Conservation (phyloP, 2,329 filamentous ascomycete genomes). For the Xylariales sp. region DNA sequence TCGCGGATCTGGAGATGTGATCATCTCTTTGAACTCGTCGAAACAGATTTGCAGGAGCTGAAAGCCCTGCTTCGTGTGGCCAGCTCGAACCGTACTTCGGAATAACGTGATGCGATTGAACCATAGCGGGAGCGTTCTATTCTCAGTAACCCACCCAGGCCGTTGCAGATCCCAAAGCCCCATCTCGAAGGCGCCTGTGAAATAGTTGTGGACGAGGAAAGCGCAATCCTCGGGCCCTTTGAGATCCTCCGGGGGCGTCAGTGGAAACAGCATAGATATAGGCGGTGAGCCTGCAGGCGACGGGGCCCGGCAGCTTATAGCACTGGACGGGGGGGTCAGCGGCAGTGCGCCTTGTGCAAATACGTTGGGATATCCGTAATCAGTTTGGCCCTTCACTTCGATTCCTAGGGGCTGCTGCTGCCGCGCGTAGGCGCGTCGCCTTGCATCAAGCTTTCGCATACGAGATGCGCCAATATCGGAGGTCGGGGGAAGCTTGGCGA, state of each 20-base stretch:
- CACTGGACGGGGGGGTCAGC: background rate
- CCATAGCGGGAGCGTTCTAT: constrained; percentile 2
- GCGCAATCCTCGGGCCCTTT: constrained; percentile 2
- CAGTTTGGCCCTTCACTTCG: background rate
- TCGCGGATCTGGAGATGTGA: constrained; percentile 2
- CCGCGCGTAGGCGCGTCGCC: background rate
- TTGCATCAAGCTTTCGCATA: background rate
- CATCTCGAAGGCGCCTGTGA: constrained; percentile 1
- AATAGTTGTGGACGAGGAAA: constrained; percentile 2
- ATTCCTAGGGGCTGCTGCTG: constrained; percentile 1
- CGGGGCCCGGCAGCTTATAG: constrained; percentile 2
- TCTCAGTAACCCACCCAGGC: constrained; percentile 1
- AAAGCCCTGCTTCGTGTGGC: constrained; percentile 4
- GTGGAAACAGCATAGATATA: constrained; percentile 6
- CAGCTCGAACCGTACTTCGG: constrained; percentile 1
- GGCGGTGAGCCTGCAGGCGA: background rate
- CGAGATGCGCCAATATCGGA: background rate
- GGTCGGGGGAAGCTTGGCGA: background rate
- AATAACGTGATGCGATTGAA: constrained; percentile 5
- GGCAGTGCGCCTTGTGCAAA: too few relatives aligned
- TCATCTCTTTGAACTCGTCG: constrained; percentile 6
- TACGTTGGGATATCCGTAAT: background rate
- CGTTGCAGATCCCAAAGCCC: constrained; percentile 1
- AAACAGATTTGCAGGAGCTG: constrained; percentile 4
- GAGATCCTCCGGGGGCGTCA: constrained; percentile 3